Base-by-base conservation (phyloP, 2,329 filamentous ascomycete species). In the Neonectria faginata region DNA sequence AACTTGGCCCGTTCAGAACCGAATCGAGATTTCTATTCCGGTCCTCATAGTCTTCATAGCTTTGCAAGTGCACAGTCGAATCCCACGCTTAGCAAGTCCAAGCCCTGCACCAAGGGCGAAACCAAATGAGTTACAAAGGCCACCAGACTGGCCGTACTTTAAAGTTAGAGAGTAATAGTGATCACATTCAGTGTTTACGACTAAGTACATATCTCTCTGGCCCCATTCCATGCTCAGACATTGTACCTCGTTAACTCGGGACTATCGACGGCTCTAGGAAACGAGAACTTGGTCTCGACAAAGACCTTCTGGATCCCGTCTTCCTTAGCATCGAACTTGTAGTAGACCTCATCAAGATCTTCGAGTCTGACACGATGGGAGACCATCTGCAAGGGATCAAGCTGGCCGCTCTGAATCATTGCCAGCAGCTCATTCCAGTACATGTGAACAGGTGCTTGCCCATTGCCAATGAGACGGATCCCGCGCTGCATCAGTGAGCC, bases 401-500 rank as follows among this genome's bases (percentile, higher is more conserved):
- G 87, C 68, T 90, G 84, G 33, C 89, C 88, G 22, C 83, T 83
- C 72, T 89, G 85, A 66, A 97, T 91, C 78, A 82, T 81, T 66
- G 86, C 80, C 50, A 96, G 83, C n/a, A 97, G 82, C 3, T 92
- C 86, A 25, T 93, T 84, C 93, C 92, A 97, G 81, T 97, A 96
- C 73, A 90, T 87, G 73, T 95, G 92, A 0, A 97, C 92, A 0
- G 93, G 93, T 0, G 86, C 86, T 71, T 89, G 87, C 1, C 87
- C 87, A 71, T 88, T 88, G 18, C 88, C 87, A 47, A 89, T 94
- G 48, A 97, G 85, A 1, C 92, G 89, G 70, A 97, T 88, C n/a
- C 93, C 93, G 33, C 92, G 89, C 80, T 97, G 89, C 93, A 97
- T 97, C 14, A 97, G 76, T 0, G 92, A 89, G 10, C 93, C 92